Base-by-base conservation (phyloP, 2,329 filamentous ascomycete species). In the Macroventuria anomochaeta region DNA sequence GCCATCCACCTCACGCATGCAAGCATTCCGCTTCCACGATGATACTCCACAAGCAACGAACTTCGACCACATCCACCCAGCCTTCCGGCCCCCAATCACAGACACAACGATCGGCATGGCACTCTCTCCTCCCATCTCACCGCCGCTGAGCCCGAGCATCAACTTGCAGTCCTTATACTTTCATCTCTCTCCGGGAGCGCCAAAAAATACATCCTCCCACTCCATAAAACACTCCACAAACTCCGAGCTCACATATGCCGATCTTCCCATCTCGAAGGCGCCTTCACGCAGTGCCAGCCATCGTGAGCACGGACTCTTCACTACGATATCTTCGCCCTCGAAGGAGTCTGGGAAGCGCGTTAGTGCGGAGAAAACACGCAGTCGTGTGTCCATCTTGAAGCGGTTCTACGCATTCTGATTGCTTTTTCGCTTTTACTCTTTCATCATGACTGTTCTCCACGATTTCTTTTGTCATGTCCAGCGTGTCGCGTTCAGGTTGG, bases 91-190 rank as follows among this genome's bases (percentile, higher is more conserved):
- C 13, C 39, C 29, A n/a, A 17, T 15, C 10, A 28, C 26, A 5
- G 42, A 55, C 8, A 51, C 36, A 0, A 39, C 43, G 7, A 62
- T 61, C 20, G 63, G 57, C 6, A 38, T 62, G 39, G 63, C 58
- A 3, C 28, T 62, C 3, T 64, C 62, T 3, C 50, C 49, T 7
- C 58, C 62, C 15, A 23, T 39, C 8, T 56, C 55, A 13, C 58
- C 58, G 11, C 51, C 44, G 5, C n/a, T 51, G 5, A 46, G 31
- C 12, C 37, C 49, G 3, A 38, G 29, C 18, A n/a, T 50, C 11
- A 39, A 54, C 12, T 23, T 21, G 13, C 15, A 25, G 6, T 33
- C 44, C 8, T 48, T 26, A 15, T 44, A 29, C 39, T 39, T 34
- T 13, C 39, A 43, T 2, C 4, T 15, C 7, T 11, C 38, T 3